phyloP scores from a whole-genome alignment of 371 early-diverging fungal genomes.

The Syncephalastrum racemosum region DNA sequence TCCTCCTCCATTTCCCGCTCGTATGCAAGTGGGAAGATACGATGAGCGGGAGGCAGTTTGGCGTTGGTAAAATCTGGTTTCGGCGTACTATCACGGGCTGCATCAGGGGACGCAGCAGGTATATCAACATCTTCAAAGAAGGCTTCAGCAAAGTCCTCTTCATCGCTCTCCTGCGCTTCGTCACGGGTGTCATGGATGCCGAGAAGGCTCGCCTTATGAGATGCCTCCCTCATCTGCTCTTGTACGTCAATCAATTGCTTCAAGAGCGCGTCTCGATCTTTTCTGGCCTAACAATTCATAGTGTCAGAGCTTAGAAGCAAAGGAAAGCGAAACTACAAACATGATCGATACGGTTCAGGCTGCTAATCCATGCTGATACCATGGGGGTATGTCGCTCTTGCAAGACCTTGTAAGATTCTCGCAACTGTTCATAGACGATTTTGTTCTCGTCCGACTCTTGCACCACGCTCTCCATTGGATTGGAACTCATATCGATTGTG shows the following conservation, averaged over 20 bases:
- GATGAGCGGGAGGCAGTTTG: constrained; percentile 38
- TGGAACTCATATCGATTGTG: constrained; percentile 53
- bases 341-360: constrained; percentile 48
- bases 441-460: constrained; percentile 59
- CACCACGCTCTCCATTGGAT: constrained; percentile 47
- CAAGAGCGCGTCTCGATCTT: constrained; percentile 32
- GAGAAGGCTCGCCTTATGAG: constrained; percentile 54
- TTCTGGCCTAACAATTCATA: constrained; percentile 22
- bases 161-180: constrained; percentile 10
- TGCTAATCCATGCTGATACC: constrained; percentile 52
- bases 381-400: constrained; percentile 44
- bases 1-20: constrained; percentile 50
- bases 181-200: constrained; percentile 26
- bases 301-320: background rate
- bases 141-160: constrained; percentile 54
- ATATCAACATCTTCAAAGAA: constrained; percentile 60
- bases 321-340: too few relatives aligned
- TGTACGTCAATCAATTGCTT: constrained; percentile 45
- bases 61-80: constrained; percentile 8
- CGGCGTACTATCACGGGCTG: background rate
- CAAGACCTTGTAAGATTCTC: constrained; percentile 58
- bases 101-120: background rate
- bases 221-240: constrained; percentile 31
- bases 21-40: constrained; percentile 48
- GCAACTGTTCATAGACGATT: constrained; percentile 58